Evolutionary conservation across 176 grass and related monocot species (phyloP).

Genomic region (Juncus effusus): DNA sequence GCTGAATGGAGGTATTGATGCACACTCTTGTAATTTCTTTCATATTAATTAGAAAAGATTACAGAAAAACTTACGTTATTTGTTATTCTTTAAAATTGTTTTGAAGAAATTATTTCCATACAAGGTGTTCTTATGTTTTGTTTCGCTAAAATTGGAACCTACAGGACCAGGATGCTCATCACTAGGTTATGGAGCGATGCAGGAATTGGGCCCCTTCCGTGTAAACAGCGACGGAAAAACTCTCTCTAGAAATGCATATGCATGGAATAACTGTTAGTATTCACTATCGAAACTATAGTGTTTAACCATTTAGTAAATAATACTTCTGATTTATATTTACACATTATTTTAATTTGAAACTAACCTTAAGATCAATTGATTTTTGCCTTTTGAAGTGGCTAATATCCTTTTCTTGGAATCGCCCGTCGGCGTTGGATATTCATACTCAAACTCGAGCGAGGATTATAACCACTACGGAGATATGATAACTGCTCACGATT

Average conservation of each 20-base stretch:
- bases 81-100: slow-evolving; percentile 10
- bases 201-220: slow-evolving; percentile 92
- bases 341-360: no score
- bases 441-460: slow-evolving; percentile 16
- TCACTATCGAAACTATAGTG: no score
- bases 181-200: slow-evolving; percentile 89
- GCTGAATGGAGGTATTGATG: slow-evolving; percentile 75
- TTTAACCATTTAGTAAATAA: no score
- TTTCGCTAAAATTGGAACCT: no score
- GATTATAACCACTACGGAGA: not conserved
- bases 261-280: slow-evolving; percentile 88
- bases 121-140: no score
- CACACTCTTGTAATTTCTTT: no score
- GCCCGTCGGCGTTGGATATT: slow-evolving; percentile 80
- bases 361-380: no score
- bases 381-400: slow-evolving; percentile 45
- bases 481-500: slow-evolving; percentile 7
- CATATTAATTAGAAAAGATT: no score
- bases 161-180: slow-evolving; percentile 93
- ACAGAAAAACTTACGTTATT: no score
- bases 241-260: slow-evolving; percentile 71
- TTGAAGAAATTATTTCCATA: no score
- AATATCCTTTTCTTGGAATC: slow-evolving; percentile 89
- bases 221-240: slow-evolving; percentile 46
- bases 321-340: no score